These are phyloP conservation scores for Trichoderma parareesei DNA, from an alignment of 495 filamentous ascomycete species.

Conservation along the genomic window DNA sequence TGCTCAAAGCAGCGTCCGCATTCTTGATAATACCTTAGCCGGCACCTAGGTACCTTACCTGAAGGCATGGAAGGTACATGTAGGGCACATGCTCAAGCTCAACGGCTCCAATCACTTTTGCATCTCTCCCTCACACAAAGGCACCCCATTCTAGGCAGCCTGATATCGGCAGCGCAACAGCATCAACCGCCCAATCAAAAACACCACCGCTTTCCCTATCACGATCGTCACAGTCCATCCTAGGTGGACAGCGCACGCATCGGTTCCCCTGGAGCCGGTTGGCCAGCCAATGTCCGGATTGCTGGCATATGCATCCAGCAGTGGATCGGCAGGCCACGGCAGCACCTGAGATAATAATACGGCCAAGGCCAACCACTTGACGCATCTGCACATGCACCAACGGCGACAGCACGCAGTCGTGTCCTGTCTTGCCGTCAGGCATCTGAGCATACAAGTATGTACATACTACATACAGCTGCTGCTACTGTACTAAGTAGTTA, in stretches of 20 bases:
- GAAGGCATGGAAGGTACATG: too few relatives aligned
- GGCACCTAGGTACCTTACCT: too few relatives aligned
- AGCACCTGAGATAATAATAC: background rate
- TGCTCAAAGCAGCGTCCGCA: too few relatives aligned
- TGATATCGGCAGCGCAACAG: background rate
- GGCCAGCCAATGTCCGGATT: background rate
- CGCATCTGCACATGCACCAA: background rate
- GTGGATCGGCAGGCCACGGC: constrained; percentile 1
- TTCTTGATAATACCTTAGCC: too few relatives aligned
- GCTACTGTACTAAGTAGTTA: background rate
- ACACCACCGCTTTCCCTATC: constrained; percentile 5
- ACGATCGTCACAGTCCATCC: background rate
- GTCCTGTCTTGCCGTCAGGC: background rate
- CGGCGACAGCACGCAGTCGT: background rate
- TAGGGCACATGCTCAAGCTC: too few relatives aligned
- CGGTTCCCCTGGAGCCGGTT: background rate
- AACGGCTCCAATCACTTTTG: too few relatives aligned
- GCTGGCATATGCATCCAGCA: constrained; percentile 1
- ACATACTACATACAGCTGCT: background rate
- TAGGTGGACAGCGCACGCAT: background rate
- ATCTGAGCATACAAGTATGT: background rate
- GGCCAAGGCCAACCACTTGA: background rate
- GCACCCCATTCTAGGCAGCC: background rate
- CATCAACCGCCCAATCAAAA: background rate
- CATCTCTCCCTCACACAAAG: too few relatives aligned